Evolutionary conservation across 768 basidiomycete species (phyloP).

Genomic region (Rhizopogon vinicolor): DNA sequence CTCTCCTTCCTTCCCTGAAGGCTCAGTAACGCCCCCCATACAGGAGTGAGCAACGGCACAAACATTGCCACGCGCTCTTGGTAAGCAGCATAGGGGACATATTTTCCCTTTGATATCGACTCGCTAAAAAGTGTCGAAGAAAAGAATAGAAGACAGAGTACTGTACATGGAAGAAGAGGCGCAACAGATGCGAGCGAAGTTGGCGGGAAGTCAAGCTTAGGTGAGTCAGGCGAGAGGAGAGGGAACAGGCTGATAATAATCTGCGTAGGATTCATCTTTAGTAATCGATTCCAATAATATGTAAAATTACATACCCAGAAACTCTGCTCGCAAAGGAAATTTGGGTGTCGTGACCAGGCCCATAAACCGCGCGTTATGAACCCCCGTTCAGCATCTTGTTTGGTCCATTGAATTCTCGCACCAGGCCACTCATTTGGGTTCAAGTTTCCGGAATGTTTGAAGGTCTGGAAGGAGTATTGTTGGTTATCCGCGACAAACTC

Average conservation of each 20-base stretch:
- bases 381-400: constrained; percentile 68
- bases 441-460: constrained; percentile 50
- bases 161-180: constrained; percentile 50
- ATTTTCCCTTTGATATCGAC: constrained; percentile 71
- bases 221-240: constrained; percentile 39
- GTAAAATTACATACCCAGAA: constrained; percentile 62
- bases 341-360: constrained; percentile 87
- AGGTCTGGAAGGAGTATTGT: constrained; percentile 80
- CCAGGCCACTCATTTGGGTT: constrained; percentile 53
- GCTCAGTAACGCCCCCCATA: constrained; percentile 37
- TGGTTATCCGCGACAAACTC: constrained; percentile 92
- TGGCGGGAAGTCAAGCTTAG: constrained; percentile 18
- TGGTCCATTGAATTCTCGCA: constrained; percentile 61
- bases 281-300: neutral
- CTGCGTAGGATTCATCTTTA: constrained; percentile 28
- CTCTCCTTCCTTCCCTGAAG: constrained; percentile 31
- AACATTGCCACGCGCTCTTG: constrained; percentile 83
- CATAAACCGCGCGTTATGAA: constrained; percentile 85
- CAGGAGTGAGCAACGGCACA: constrained; percentile 39
- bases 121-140: constrained; percentile 80
- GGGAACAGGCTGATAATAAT: constrained; percentile 68
- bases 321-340: constrained; percentile 84
- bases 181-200: constrained; percentile 23
- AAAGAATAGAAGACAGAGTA: constrained; percentile 68
- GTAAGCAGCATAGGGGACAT: constrained; percentile 67